These are phyloP conservation scores for Spinacia oleracea DNA, from an alignment of 179 eudicot genomes.

Conservation along the genomic window DNA sequence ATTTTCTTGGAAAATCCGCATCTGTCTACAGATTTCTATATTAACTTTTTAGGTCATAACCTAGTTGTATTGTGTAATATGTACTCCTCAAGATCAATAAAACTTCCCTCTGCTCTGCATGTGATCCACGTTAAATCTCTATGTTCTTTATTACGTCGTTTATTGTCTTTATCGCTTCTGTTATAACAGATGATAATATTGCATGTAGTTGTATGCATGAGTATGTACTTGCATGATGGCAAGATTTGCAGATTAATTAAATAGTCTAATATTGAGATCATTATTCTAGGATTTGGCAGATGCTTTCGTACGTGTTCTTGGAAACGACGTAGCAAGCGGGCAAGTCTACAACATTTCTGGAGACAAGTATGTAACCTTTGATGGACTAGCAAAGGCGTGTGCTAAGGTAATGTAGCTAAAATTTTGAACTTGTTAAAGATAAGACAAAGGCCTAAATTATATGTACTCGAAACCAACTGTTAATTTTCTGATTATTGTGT, in stretches of 20 bases:
- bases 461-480: not conserved
- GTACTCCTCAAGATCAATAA: too few species aligned
- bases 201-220: not conserved
- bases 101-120: too few species aligned
- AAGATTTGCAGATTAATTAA: not conserved
- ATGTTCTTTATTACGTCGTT: too few species aligned
- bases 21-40: too few species aligned
- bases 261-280: not conserved
- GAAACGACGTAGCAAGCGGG: conserved; percentile 78
- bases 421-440: not conserved
- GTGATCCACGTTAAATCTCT: too few species aligned
- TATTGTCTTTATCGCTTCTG: too few species aligned
- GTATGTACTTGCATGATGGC: not conserved
- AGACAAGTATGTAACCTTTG: conserved; percentile 87
- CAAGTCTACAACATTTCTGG: conserved; percentile 89
- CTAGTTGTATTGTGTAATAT: too few species aligned
- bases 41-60: too few species aligned
- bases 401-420: conserved; percentile 61
- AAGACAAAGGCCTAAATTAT: not conserved
- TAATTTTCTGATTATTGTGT: not conserved
- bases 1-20: too few species aligned
- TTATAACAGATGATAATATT: too few species aligned
- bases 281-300: conserved; percentile 70
- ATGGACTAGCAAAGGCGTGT: conserved; percentile 95
- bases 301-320: conserved; percentile 77